Base-by-base conservation (phyloP, 2,329 filamentous ascomycete species). In the Furcasterigmium sp. region DNA sequence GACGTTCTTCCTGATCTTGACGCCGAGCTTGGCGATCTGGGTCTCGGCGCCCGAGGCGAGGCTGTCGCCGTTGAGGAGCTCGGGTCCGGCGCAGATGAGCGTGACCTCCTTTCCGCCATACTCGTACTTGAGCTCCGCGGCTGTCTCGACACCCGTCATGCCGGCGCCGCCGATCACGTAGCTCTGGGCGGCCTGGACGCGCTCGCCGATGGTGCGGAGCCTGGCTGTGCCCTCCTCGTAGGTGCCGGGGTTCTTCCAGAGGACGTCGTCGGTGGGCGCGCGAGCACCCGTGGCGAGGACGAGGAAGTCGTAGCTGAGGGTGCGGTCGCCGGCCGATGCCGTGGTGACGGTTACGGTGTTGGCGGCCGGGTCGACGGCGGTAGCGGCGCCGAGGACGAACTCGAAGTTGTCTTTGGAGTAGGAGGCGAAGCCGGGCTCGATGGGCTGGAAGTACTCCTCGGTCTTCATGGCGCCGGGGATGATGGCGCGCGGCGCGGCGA, bases 141-240 rank as follows among this genome's bases (percentile, higher is more conserved):
- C 72, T 5, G 69, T 56, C 60, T 82, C 78, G 42, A 77, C 66
- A 42, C 78, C 78, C 2, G 78, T 81, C 37, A 70, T 51, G 30
- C 78, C 78, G 2, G 68, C 76, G 39, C 78, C 78, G 4, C 67
- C 77, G n/a, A 82, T 61, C 45, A 80, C 67, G 52, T 81, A 70
- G 56, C 73, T 70, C 46, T 61, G 61, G 4, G 78, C 77, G 2
- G 60, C 58, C 29, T 54, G 51, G 43, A 80, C 65, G 39, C 61
- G 60, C 8, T 62, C 58, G 34, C 67, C 62, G 2, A 67, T 69
- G 13, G 51, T 38, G 41, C 66, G 60, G n/a, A 81, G 59, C 34
- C 59, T 56, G 3, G 53, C 55, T 10, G 67, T 37, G 18, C 67
- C 59, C 41, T 73, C 69, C 42, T 73, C 69, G 55, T 76, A 63